Conservation (phyloP, 73 alveolate genomes). For the Paramecium bursaria region DNA sequence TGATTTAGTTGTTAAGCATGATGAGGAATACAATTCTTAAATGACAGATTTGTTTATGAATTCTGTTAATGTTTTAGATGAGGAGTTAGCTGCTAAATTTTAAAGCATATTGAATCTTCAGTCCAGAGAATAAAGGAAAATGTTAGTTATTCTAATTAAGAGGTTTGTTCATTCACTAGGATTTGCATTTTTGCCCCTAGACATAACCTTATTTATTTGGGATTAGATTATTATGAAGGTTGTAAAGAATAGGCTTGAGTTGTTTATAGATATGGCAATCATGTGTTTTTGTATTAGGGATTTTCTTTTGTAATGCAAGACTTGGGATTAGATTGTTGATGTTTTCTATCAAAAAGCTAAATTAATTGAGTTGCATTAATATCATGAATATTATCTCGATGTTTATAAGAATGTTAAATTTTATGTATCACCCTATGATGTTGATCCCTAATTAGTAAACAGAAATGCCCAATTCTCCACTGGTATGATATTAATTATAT, state of each 20-base stretch:
- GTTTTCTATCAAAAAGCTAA: constrained; percentile 45
- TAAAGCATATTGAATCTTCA: constrained; percentile 48
- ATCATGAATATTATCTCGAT: constrained; percentile 44
- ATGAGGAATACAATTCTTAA: constrained; percentile 67
- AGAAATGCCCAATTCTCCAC: constrained; percentile 8
- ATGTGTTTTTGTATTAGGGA: constrained; percentile 65
- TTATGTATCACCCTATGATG: constrained; percentile 68
- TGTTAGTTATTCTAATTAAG: constrained; percentile 56
- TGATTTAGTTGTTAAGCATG: constrained; percentile 64
- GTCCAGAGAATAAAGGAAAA: constrained; percentile 41
- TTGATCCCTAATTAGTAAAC: constrained; percentile 55
- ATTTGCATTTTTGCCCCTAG: constrained; percentile 66
- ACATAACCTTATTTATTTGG: constrained; percentile 57
- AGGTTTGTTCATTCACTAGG: constrained; percentile 73
- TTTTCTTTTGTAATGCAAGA: constrained; percentile 2
- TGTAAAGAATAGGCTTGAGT: constrained; percentile 65
- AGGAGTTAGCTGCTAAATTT: constrained; percentile 63
- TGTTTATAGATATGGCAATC: constrained; percentile 68
- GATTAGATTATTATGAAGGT: constrained; percentile 69
- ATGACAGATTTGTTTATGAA: constrained; percentile 72
- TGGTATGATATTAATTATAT: not conserved
- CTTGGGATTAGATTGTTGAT: constrained; percentile 71
- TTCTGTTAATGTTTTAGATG: constrained; percentile 63
- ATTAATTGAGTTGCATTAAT: constrained; percentile 12
- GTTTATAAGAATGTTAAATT: constrained; percentile 58